These are phyloP conservation scores for Diaporthe citriasiana DNA, from an alignment of 2,329 filamentous ascomycete genomes.

Conservation along the genomic window DNA sequence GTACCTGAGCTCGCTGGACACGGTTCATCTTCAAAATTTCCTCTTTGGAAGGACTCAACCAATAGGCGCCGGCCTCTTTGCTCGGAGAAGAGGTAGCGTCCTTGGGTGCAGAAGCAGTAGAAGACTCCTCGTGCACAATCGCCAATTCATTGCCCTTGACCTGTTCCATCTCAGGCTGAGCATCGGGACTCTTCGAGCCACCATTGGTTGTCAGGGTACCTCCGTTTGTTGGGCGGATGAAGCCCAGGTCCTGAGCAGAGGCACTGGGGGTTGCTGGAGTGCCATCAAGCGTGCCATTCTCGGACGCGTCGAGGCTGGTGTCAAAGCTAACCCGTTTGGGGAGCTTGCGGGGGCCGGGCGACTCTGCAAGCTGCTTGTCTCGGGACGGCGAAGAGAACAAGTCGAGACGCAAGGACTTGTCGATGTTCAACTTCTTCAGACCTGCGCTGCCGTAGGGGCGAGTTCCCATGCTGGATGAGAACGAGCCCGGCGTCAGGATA, in stretches of 20 bases:
- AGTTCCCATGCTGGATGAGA: conserved; percentile 76
- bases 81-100: conserved; percentile 51
- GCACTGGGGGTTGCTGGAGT: conserved; percentile 57
- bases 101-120: conserved; percentile 52
- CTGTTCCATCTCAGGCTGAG: conserved; percentile 74
- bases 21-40: conserved; percentile 86
- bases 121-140: conserved; percentile 81
- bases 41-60: conserved; percentile 82
- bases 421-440: conserved; percentile 93
- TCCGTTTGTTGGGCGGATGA: conserved; percentile 67
- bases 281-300: conserved; percentile 53
- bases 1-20: conserved; percentile 81
- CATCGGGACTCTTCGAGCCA: conserved; percentile 46
- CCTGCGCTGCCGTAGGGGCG: conserved; percentile 77
- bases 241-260: conserved; percentile 70
- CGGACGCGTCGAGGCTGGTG: conserved; percentile 67
- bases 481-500: conserved; percentile 86
- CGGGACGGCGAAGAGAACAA: conserved; percentile 74
- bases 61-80: conserved; percentile 81
- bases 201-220: conserved; percentile 59
- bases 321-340: conserved; percentile 96
- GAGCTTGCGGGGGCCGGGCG: conserved; percentile 65
- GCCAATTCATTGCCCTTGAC: conserved; percentile 82
- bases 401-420: conserved; percentile 84
- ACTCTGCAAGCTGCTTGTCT: conserved; percentile 60